phyloP scores from a whole-genome alignment of 371 early-diverging fungal genomes.

The Mortierella sp. region DNA sequence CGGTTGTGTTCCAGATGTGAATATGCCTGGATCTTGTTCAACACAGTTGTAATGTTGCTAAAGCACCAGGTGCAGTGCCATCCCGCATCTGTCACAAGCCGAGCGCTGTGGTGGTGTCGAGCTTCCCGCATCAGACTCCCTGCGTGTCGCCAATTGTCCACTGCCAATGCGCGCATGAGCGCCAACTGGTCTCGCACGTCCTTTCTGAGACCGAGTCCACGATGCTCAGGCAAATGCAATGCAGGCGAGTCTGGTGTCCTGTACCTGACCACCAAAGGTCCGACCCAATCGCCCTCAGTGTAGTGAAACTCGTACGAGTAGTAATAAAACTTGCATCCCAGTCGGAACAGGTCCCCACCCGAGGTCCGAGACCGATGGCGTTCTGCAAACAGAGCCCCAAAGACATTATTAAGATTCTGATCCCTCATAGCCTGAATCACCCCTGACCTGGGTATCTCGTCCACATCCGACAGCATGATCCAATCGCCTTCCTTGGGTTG shows the following conservation, averaged over 20 bases:
- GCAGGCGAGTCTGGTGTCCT: slow-evolving; percentile 4
- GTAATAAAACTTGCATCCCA: slow-evolving; percentile 18
- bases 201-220: too few species aligned
- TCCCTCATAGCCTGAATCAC: slow-evolving; percentile 9
- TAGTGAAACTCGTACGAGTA: slow-evolving; percentile 26
- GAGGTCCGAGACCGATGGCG: not conserved
- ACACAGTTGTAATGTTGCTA: slow-evolving; percentile 1
- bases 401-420: not conserved
- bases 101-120: not conserved
- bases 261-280: slow-evolving; percentile 13
- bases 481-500: slow-evolving; percentile 20
- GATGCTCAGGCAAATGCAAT: too few species aligned
- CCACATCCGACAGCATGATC: slow-evolving; percentile 29
- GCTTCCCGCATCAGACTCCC: slow-evolving; percentile 4
- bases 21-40: slow-evolving; percentile 9
- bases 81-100: not conserved
- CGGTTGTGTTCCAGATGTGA: slow-evolving; percentile 17
- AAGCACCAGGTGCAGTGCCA: slow-evolving; percentile 28
- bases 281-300: slow-evolving; percentile 9
- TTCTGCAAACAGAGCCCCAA: not conserved
- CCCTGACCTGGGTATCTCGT: slow-evolving; percentile 14
- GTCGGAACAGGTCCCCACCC: slow-evolving; percentile 12
- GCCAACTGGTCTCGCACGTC: not conserved
- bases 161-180: not conserved
- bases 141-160: slow-evolving; percentile 6